phyloP scores from a whole-genome alignment of 1,284 basidiomycete genomes.

The Peniophora sp. region DNA sequence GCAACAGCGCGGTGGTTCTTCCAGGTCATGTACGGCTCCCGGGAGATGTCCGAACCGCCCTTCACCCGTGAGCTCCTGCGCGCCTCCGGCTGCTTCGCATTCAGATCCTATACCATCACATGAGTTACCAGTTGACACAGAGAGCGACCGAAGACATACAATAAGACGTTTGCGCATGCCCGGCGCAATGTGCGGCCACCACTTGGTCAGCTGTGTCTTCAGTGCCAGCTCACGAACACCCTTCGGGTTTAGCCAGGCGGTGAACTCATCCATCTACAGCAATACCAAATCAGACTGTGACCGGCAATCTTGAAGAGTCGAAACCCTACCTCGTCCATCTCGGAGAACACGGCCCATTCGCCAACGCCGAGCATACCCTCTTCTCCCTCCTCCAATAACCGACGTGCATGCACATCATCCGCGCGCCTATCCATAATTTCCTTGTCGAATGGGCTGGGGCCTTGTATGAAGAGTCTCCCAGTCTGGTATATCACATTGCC shows the following conservation, averaged over 20 bases:
- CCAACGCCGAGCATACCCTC: conserved; percentile 64
- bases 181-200: conserved; percentile 79
- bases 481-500: conserved; percentile 80
- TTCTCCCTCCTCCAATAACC: conserved; percentile 70
- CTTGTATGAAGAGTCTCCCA: conserved; percentile 87
- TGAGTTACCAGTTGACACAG: background rate
- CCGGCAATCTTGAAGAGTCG: background rate
- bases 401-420: conserved; percentile 50
- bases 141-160: conserved; percentile 37
- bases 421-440: conserved; percentile 58
- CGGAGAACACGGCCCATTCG: conserved; percentile 88
- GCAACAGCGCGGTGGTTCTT: conserved; percentile 61
- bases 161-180: conserved; percentile 72
- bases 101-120: conserved; percentile 47
- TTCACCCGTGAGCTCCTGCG: conserved; percentile 71
- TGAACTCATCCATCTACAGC: conserved; percentile 68
- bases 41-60: conserved; percentile 51
- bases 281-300: conserved; percentile 4
- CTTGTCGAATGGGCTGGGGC: conserved; percentile 70
- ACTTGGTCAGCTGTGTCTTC: conserved; percentile 73
- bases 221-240: conserved; percentile 84
- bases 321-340: conserved; percentile 71
- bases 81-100: conserved; percentile 64
- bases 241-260: conserved; percentile 87
- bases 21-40: conserved; percentile 81